Evolutionary conservation across 129 eudicot genomes (phyloP), one percentile per base, ranked within the genome.

Genomic region (Logfia minima): DNA sequence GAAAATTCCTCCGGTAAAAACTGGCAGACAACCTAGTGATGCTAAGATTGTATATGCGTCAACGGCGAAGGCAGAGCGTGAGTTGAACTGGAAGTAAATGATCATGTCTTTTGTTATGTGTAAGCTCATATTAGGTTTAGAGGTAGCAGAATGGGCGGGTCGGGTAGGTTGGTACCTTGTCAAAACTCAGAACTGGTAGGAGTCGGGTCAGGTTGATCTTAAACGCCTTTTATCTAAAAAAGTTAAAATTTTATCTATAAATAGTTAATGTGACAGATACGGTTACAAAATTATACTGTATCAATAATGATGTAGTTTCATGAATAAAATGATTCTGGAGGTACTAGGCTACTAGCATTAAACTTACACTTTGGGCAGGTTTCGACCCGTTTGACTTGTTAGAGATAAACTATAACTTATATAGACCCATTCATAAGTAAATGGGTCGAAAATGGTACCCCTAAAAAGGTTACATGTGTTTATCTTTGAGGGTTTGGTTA

Each of bases 71-170:
- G 99, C 99, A 29, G 96, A 86, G 75, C 77, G 81, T 6, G 99
- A 95, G 68, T 77, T 95, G 74, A 84, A 88, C 37, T 95, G 99
- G 99, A 95, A 91, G 99, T 95, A 88, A 91, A 97, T 81, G 11
- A 45, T 66, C 72, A 9, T 37, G 16, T 65, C 23, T 24, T 65
- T 65, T 7, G 9, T 64, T 29, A 29, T 64, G 21, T 64, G 8
- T 18, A 16, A n/a, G 3, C 37, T 4, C 16, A 8, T 4, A 64
- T 29, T 24, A 26, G 37, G 10, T 28, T 45, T 45, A 58, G 35
- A 62, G 37, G 13, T 28, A 16, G 37, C 32, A 28, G n/a, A 26
- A 59, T 4, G 31, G 31, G 65, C 26, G 29, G 16, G 29, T 8
- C 65, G 4, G 65, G 29, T 8, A 31, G 65, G 13, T 39, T 39